phyloP scores from a whole-genome alignment of 257 asterid genomes.

The Ilex aquifolium region DNA sequence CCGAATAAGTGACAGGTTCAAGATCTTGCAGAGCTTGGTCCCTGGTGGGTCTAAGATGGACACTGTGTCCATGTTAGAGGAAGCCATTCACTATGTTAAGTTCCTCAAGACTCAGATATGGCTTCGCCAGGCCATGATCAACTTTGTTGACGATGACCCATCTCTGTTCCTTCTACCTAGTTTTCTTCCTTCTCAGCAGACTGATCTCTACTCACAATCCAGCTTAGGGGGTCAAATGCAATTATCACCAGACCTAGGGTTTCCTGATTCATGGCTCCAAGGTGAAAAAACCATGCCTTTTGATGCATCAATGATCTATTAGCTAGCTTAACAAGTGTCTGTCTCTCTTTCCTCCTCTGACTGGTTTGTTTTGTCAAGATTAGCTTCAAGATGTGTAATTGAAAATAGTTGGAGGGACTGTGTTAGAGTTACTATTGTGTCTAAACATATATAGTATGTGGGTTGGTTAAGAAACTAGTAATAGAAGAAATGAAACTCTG shows the following conservation, averaged over 20 bases:
- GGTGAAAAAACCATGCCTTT: not conserved
- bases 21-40: constrained; percentile 63
- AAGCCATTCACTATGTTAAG: constrained; percentile 74
- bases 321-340: not conserved
- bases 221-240: not conserved
- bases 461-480: too few species aligned
- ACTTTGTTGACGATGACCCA: constrained; percentile 11
- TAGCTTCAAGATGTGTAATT: too few species aligned
- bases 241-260: not conserved
- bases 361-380: not conserved
- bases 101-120: constrained; percentile 70
- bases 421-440: too few species aligned
- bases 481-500: too few species aligned
- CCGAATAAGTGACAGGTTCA: constrained; percentile 75
- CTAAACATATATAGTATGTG: too few species aligned
- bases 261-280: not conserved
- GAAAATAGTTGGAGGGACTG: too few species aligned
- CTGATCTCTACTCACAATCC: not conserved
- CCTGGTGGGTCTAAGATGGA: constrained; percentile 83
- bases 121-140: constrained; percentile 56
- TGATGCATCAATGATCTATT: not conserved
- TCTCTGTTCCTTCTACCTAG: not conserved
- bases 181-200: constrained; percentile 1
- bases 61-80: constrained; percentile 76
- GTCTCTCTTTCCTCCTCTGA: not conserved